Evolutionary conservation across 768 basidiomycete species (phyloP).

Genomic region (Imleria badia): DNA sequence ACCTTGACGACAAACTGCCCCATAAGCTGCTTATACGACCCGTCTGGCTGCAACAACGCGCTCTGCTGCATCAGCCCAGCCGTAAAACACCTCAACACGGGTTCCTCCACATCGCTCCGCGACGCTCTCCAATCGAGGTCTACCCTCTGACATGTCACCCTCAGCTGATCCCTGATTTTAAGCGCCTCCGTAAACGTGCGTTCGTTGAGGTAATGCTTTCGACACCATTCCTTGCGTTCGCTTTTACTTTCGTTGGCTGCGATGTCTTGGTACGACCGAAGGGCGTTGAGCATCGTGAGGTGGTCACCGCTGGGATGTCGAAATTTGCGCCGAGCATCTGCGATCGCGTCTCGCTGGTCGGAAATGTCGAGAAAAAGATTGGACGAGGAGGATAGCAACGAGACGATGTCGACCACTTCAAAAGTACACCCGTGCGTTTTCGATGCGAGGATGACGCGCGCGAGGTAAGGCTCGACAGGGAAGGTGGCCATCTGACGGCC

Average conservation of each 20-base stretch:
- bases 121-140: constrained; percentile 59
- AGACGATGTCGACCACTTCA: constrained; percentile 83
- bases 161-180: constrained; percentile 79
- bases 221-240: constrained; percentile 74
- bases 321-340: constrained; percentile 75
- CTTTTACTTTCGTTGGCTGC: constrained; percentile 44
- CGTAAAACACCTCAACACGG: constrained; percentile 69
- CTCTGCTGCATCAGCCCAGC: constrained; percentile 80
- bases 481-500: constrained; percentile 88
- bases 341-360: constrained; percentile 71
- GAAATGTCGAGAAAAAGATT: constrained; percentile 77
- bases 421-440: constrained; percentile 66
- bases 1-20: constrained; percentile 83
- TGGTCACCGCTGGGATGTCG: constrained; percentile 88
- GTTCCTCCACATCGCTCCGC: constrained; percentile 63
- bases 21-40: constrained; percentile 81
- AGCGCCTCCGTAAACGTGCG: constrained; percentile 75
- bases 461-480: constrained; percentile 85
- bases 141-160: constrained; percentile 57
- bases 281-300: constrained; percentile 82
- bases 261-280: constrained; percentile 79
- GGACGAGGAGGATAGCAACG: constrained; percentile 78
- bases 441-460: constrained; percentile 80
- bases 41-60: constrained; percentile 82
- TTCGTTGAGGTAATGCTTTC: constrained; percentile 78